Base-by-base conservation (phyloP, 129 eudicot genomes). In the Lonicera japonica region DNA sequence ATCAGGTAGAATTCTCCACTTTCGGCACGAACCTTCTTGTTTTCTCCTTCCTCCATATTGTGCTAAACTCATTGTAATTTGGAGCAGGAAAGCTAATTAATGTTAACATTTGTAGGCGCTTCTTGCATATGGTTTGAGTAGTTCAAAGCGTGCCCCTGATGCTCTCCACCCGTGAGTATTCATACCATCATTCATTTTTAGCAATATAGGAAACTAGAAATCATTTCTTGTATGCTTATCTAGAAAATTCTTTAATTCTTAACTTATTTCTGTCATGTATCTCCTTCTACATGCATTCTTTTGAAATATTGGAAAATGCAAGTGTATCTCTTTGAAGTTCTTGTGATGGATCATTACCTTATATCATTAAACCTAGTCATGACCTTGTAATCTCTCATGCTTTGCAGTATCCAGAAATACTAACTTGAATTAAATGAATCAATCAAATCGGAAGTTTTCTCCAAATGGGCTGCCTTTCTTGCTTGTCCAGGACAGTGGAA, bases 91-190 rank as follows among this genome's bases (percentile, higher is more conserved):
- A 67, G 39, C 34, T 63, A 4, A 78, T 43, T 56, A 21, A 21
- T 60, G 66, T 34, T 68, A 54, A 56, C 61, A 24, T 75, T n/a
- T 71, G 51, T 64, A 92, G 98, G 98, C 96, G 10, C 98, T 92
- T 73, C 98, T 92, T 78, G 83, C 91, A 46, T 92, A 92, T 60
- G 98, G 98, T 55, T 77, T 91, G 64, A 87, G 88, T 64, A 91
- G 97, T 54, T 91, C 97, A n/a, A 83, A 85, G 65, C 97, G 97
- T 59, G 97, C 90, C 54, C 97, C 97, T 22, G 97, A 91, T 77
- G 97, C 96, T 73, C 78, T 91, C 73, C 97, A 91, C 75, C 97
- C 97, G 97, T 91, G 69, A 82, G 97, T 82, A 19, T 61, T 54
- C 56, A 61, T 15, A 54, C 16, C 55, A 20, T 5, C 36, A 9